These are phyloP conservation scores for Glebionis coronaria DNA, from an alignment of 129 eudicot genomes.

Conservation along the genomic window DNA sequence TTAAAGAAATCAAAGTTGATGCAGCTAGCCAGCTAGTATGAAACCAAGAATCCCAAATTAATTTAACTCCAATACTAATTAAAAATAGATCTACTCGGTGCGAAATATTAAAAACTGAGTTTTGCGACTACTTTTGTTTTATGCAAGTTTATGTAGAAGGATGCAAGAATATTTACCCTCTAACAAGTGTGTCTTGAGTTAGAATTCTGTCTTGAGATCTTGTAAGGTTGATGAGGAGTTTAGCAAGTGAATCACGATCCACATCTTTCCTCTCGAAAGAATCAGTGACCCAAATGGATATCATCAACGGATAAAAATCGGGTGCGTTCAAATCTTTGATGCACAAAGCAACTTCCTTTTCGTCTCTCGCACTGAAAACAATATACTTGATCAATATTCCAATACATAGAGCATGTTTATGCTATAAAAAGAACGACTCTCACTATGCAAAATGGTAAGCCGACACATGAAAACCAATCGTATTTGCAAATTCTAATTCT, in stretches of 20 bases:
- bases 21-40: background rate
- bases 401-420: background rate
- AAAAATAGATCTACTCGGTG: background rate
- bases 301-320: constrained; percentile 72
- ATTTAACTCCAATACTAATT: background rate
- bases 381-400: constrained; percentile 1
- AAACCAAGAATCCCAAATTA: background rate
- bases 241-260: constrained; percentile 72
- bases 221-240: constrained; percentile 67
- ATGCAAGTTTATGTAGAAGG: background rate
- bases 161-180: constrained; percentile 56
- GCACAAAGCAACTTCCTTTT: constrained; percentile 84
- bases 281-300: constrained; percentile 80
- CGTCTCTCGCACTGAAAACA: constrained; percentile 73
- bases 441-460: background rate
- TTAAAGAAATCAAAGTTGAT: background rate
- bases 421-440: background rate
- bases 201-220: constrained; percentile 54
- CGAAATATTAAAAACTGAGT: background rate
- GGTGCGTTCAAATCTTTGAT: constrained; percentile 79
- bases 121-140: background rate
- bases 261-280: constrained; percentile 89
- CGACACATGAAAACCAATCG: background rate
- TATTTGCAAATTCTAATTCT: too few species aligned
- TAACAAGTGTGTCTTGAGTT: constrained; percentile 55